Base-by-base conservation (phyloP, 176 grass and related monocot genomes). In the Pharus latifolius region DNA sequence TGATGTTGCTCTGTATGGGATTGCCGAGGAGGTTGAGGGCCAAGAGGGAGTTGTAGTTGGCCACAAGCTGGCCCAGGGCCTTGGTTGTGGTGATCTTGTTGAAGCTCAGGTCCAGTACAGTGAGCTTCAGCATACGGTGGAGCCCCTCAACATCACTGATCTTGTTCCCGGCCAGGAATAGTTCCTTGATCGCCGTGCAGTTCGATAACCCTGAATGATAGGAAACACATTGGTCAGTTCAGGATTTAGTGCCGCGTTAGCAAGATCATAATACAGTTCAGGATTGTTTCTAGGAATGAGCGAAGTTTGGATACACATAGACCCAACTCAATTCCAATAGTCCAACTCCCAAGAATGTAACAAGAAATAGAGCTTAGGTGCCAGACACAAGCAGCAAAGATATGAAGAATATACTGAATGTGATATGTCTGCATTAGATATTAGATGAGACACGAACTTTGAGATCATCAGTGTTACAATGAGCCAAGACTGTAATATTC, bases 81-180 rank as follows among this genome's bases (percentile, higher is more conserved):
- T 70, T 99, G 30, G 90, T 31, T 17, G 90, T 99, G 6, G 82
- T 99, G 57, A 99, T 70, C 76, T 70, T 82, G 72, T 91, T 95
- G 84, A 86, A 91, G 78, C 96, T 88, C 57, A 95, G 48, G 72
- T 99, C 96, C 24, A 99, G 78, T 3, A 95, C 76, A 0, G 82
- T 77, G 5, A 99, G 72, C 81, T 95, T 99, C 6, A 91, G 88
- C 63, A 95, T 84, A 0, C 90, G 84, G 82, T 99, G 90, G 8
- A 99, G 84, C 1, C 96, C 96, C 37, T 99, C 96, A 10, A 91
- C 90, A 27, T 88, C 84, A 38, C 96, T 86, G 57, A 99, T 88
- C 88, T 94, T 95, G 75, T 99, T 99, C 30, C 96, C 96, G 43
- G 84, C 84, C 13, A 99, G 87, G 79, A 88, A 99, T 6, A 99